Evolutionary conservation across 1,284 basidiomycete genomes (phyloP).

Genomic region (Naganishia sp.): DNA sequence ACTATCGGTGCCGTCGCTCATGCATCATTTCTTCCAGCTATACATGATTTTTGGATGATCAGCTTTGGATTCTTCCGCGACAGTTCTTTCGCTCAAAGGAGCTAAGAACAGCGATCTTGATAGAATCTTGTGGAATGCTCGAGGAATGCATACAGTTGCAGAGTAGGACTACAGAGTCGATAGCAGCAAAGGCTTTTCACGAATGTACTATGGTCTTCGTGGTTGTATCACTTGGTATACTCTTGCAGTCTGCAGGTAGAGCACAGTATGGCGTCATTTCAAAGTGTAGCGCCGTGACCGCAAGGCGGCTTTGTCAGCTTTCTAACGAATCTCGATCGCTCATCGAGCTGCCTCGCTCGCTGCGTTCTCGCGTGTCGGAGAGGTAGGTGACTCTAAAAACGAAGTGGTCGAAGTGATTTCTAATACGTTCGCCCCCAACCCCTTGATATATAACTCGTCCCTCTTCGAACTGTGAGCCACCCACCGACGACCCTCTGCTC

Average conservation of each 20-base stretch:
- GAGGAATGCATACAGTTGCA: too few relatives aligned
- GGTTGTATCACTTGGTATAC: too few relatives aligned
- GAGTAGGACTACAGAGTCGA: too few relatives aligned
- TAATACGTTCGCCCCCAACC: background rate
- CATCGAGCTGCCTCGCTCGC: background rate
- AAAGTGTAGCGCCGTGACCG: background rate
- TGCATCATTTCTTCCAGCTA: background rate
- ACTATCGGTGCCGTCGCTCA: background rate
- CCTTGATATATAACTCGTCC: background rate
- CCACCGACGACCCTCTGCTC: background rate
- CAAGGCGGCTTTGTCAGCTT: slow-evolving; percentile 19
- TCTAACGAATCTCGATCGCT: slow-evolving; percentile 17
- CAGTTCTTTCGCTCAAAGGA: too few relatives aligned
- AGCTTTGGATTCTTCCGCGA: too few relatives aligned
- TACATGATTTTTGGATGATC: slow-evolving; percentile 20
- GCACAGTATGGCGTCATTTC: background rate
- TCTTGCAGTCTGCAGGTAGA: too few relatives aligned
- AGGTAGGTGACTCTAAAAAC: background rate
- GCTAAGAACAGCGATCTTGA: too few relatives aligned
- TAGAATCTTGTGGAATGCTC: too few relatives aligned
- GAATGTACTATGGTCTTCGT: too few relatives aligned
- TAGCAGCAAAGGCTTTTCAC: too few relatives aligned
- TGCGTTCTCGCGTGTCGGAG: background rate
- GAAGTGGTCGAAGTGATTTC: slow-evolving; percentile 11
- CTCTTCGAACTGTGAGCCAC: background rate